Evolutionary conservation across 2,329 filamentous ascomycete species (phyloP).

Genomic region (Ophiostoma himal-ulmi): DNA sequence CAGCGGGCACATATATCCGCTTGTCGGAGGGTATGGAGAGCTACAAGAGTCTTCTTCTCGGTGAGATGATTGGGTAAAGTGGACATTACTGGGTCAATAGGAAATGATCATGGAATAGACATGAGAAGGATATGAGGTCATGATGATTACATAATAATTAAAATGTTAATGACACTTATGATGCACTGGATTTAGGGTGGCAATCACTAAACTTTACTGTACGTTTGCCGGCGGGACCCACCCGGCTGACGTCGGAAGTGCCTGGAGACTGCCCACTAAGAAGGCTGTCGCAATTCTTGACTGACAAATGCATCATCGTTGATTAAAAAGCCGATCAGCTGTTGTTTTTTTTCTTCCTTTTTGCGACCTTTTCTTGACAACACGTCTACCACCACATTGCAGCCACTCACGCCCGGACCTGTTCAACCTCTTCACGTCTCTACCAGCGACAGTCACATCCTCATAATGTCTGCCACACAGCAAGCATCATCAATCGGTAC

Average conservation of each 20-base stretch:
- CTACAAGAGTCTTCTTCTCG: conserved; percentile 71
- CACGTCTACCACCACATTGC: background rate
- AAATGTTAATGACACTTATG: background rate
- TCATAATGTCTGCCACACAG: conserved; percentile 30
- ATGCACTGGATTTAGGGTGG: background rate
- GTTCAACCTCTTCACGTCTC: background rate
- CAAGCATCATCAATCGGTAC: conserved; percentile 31
- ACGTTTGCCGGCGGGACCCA: background rate
- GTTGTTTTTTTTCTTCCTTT: background rate
- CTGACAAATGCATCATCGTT: conserved; percentile 20
- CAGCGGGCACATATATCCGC: conserved; percentile 70
- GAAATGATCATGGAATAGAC: background rate
- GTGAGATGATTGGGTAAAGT: conserved; percentile 49
- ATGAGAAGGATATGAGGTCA: conserved; percentile 10
- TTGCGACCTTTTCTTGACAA: background rate
- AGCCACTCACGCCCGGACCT: background rate
- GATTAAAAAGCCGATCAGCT: conserved; percentile 12
- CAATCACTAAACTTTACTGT: background rate
- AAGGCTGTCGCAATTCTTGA: conserved; percentile 22
- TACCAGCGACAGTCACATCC: background rate
- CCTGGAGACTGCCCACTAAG: conserved; percentile 13
- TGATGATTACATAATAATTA: background rate
- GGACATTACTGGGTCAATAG: background rate
- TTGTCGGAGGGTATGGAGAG: conserved; percentile 75
- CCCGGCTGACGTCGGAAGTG: conserved; percentile 15